A percentile compares a stretch with the other conserved stretches of the same genome.
Evolutionary conservation across 192 early-diverging fungal species (phyloP).

Genomic region (Martensiomyces pterosporus): DNA sequence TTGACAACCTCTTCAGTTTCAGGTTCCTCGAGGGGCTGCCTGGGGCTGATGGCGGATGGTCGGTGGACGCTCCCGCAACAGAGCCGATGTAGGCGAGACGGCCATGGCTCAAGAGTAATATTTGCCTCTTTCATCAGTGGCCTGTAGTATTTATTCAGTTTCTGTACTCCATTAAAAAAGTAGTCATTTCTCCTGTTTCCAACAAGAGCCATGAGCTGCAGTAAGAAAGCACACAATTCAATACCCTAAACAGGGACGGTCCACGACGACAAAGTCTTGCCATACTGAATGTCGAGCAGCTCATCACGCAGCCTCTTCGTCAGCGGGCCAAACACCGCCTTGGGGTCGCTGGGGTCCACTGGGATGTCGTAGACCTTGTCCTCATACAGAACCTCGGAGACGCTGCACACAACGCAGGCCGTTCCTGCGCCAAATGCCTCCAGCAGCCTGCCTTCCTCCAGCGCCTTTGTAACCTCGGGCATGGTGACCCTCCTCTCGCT

Average conservation of each 20-base stretch:
- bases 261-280: constrained; percentile 56
- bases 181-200: no score
- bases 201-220: no score
- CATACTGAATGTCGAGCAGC: constrained; percentile 95
- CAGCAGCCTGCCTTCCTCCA: constrained; percentile 70
- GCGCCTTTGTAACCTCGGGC: constrained; percentile 70
- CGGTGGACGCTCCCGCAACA: no score
- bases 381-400: constrained; percentile 79
- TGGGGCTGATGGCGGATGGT: no score
- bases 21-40: no score
- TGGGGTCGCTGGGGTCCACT: constrained; percentile 82
- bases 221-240: no score
- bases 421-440: constrained; percentile 99
- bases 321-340: constrained; percentile 79
- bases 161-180: no score
- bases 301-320: constrained; percentile 77
- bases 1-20: no score
- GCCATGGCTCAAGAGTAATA: no score
- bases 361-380: constrained; percentile 73
- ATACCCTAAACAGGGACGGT: constrained; percentile 14
- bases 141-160: no score
- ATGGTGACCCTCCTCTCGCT: constrained; percentile 81
- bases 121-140: no score
- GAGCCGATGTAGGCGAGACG: no score
- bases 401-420: constrained; percentile 91